These are phyloP conservation scores for Alternaria postmessia DNA, from an alignment of 2,329 filamentous ascomycete species.

Conservation along the genomic window DNA sequence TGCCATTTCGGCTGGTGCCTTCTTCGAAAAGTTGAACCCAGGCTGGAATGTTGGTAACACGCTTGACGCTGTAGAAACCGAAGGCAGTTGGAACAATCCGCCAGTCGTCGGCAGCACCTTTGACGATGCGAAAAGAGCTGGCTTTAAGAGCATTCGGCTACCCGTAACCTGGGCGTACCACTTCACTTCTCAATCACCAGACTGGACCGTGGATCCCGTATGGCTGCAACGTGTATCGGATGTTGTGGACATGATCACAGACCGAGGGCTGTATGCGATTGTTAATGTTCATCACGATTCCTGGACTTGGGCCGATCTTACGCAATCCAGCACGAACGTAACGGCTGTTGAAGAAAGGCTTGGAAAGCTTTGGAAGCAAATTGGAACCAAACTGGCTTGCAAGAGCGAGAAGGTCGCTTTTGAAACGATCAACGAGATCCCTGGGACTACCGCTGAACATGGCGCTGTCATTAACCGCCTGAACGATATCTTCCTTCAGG, in stretches of 20 bases:
- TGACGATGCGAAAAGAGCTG: slow-evolving; percentile 60
- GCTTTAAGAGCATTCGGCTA: slow-evolving; percentile 66
- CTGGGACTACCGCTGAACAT: slow-evolving; percentile 61
- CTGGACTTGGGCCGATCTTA: slow-evolving; percentile 66
- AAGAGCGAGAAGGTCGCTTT: slow-evolving; percentile 64
- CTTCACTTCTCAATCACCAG: slow-evolving; percentile 60
- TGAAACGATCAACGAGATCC: slow-evolving; percentile 68
- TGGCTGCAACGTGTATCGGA: slow-evolving; percentile 67
- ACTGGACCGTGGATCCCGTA: slow-evolving; percentile 61
- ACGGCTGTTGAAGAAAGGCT: slow-evolving; percentile 65
- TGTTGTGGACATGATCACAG: slow-evolving; percentile 65
- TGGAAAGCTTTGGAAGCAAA: slow-evolving; percentile 65
- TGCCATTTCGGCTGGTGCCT: slow-evolving; percentile 57
- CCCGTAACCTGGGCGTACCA: slow-evolving; percentile 69
- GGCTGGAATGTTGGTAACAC: slow-evolving; percentile 71
- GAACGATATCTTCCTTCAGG: slow-evolving; percentile 65
- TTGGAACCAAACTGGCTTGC: slow-evolving; percentile 63
- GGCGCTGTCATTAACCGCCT: slow-evolving; percentile 63
- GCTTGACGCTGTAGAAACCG: slow-evolving; percentile 63
- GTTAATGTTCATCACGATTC: slow-evolving; percentile 69
- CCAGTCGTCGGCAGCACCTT: slow-evolving; percentile 61
- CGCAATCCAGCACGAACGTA: slow-evolving; percentile 56
- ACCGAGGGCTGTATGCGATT: slow-evolving; percentile 61
- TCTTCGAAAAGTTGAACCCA: slow-evolving; percentile 59
- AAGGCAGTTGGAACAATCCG: slow-evolving; percentile 67